phyloP scores from a whole-genome alignment of 192 early-diverging fungal species.

The Dispira parvispora region DNA sequence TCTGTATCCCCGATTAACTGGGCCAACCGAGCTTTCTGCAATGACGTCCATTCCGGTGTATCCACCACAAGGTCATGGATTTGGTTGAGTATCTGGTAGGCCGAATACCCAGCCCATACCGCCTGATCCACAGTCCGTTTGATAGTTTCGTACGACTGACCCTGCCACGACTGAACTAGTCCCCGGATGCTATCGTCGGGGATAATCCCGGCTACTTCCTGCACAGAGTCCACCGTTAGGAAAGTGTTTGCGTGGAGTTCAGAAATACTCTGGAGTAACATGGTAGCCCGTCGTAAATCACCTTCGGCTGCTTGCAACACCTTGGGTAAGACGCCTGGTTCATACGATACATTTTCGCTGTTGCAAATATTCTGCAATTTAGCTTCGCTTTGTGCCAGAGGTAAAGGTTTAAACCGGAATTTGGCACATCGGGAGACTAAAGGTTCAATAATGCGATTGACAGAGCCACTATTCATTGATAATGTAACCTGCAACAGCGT shows the following conservation, averaged over 20 bases:
- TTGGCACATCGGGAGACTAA: conserved; percentile 86
- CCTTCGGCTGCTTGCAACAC: conserved; percentile 66
- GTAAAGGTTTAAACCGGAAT: conserved; percentile 83
- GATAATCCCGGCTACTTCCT: conserved; percentile 62
- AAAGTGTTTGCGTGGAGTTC: conserved; percentile 32
- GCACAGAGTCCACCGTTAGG: conserved; percentile 35
- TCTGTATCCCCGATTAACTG: conserved; percentile 51
- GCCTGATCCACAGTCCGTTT: conserved; percentile 36
- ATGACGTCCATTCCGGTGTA: conserved; percentile 37
- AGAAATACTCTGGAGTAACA: conserved; percentile 73
- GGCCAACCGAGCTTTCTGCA: conserved; percentile 59
- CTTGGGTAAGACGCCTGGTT: conserved; percentile 29
- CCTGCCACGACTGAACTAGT: conserved; percentile 38
- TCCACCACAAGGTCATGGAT: conserved; percentile 45
- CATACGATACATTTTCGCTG: conserved; percentile 39
- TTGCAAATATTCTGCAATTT: conserved; percentile 48
- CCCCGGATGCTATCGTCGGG: conserved; percentile 42
- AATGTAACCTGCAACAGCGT: no score
- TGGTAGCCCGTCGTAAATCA: conserved; percentile 84
- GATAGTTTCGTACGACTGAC: conserved; percentile 26
- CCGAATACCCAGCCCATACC: conserved; percentile 57
- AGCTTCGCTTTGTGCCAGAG: conserved; percentile 33
- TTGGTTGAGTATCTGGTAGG: conserved; percentile 53
- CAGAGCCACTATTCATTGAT: no score
- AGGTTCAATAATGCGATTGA: conserved; percentile 77